Evolutionary conservation across 352 stramenopile species (phyloP), one percentile per base, ranked within the genome.

Genomic region (Phytophthora melonis): DNA sequence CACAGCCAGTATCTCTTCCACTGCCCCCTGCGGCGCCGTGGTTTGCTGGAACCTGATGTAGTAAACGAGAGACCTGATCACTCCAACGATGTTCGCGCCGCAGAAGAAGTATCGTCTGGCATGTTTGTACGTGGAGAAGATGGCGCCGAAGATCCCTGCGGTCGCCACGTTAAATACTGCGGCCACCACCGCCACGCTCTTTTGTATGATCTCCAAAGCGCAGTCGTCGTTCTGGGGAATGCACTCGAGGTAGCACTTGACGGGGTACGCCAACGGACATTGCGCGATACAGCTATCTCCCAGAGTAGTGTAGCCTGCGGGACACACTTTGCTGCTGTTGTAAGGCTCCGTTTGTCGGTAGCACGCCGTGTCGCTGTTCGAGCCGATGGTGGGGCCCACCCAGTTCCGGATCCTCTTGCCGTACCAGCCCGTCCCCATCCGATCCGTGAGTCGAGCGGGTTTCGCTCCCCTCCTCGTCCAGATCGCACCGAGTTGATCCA

Each of bases 241-340:
- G 25, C 61, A 60, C 23, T 68, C 61, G 19, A 68, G 34, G 21
- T 27, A 68, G 49, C 61, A 68, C 11, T 47, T 59, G 9, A 68
- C 60, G 1, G 81, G 81, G 62, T 87, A 88, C 27, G 84, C 72
- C 34, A 88, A 30, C 8, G 80, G 80, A 34, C 80, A 87, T 49
- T 83, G 34, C 13, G 69, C 63, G 3, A 75, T 52, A 19, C 68
- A 75, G 2, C 45, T 41, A 14, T 10, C 54, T 2, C 39, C 60
- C 25, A 65, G 36, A 18, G 45, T 53, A 8, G 8, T 63, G 45
- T 66, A 74, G 25, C 67, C 67, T 65, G 25, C 14, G 32, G 67
- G 59, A 6, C 67, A 74, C n/a, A 57, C 54, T 16, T 52, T 32
- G 49, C n/a, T 69, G 32, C 49, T 56, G 21, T 74, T 70, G 18